Base-by-base conservation (phyloP, 495 filamentous ascomycete species). In the Acidiella bohemica region DNA sequence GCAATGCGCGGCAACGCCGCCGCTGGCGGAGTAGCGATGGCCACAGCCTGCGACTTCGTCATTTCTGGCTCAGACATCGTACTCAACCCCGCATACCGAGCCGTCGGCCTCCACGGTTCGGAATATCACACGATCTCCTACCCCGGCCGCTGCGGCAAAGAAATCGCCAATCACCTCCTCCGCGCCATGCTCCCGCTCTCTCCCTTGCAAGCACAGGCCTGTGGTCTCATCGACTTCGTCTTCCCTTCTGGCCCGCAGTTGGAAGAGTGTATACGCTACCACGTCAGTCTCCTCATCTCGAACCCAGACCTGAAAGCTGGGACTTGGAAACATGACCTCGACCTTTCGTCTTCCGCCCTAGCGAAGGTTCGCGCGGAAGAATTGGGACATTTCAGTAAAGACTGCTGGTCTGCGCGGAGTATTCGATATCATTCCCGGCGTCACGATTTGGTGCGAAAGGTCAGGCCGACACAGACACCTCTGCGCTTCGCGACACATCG, bases 401-500 rank as follows among this genome's bases (percentile, higher is more conserved):
- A 47, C 44, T 47, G 41, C 37, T 47, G 36, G 44, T 29, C 28
- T 19, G n/a, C 21, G 7, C 44, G 44, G 12, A n/a, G 36, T 7
- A 11, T 18, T 6, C 36, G 44, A 12, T 47, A 47, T 21, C 44
- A 47, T 19, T 27, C 8, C 23, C 44, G 44, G n/a, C 36, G 44
- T 9, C 33, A 22, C 32, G 38, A 47, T 37, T 47, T 47, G 19
- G 44, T 47, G n/a, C 36, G 44, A 11, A 47, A 47, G 24, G 37
- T 41, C 29, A 47, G 41, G 37, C 10, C 36, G 5, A 7, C n/a
- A 3, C 44, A 41, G 14, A 41, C 44, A 8, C 44, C 36, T 14
- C 37, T 47, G 20, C 44, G 44, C 1, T 47, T 47, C 24, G 44
- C 44, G 2, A 47, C 18, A n/a, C 44, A 47, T 20, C 36, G 44